Conservation (phyloP, 1,284 basidiomycete genomes). For the Rhodotorula sp. region DNA sequence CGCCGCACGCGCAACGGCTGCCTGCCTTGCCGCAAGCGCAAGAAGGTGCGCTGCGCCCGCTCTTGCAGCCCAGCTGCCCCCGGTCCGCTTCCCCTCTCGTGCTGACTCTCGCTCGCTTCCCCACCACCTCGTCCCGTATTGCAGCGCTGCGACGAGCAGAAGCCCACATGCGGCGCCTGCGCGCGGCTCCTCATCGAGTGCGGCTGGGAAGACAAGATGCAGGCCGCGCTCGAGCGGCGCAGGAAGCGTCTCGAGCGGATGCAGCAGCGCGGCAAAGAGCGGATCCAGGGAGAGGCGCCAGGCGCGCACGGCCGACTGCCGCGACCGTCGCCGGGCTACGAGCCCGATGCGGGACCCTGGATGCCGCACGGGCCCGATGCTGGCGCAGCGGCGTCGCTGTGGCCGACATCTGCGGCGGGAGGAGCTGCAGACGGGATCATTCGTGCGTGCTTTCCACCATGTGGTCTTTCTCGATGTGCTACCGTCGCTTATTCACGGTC, state of each 20-base stretch:
- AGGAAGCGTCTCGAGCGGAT: neutral
- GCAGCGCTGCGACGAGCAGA: slow-evolving; percentile 15
- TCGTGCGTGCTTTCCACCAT: no score
- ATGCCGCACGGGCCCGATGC: no score
- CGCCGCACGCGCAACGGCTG: slow-evolving; percentile 23
- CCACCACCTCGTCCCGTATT: neutral
- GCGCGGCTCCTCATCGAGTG: slow-evolving; percentile 10
- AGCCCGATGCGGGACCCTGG: no score
- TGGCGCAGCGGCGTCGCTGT: no score
- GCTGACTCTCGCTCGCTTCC: neutral
- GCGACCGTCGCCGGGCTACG: no score
- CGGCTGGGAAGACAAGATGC: slow-evolving; percentile 18
- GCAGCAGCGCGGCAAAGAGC: neutral
- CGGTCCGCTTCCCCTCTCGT: neutral
- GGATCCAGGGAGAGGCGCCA: neutral
- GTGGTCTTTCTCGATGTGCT: no score
- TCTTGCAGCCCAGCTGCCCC: no score
- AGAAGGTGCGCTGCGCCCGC: slow-evolving; percentile 12
- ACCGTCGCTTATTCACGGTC: no score
- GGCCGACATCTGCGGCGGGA: no score
- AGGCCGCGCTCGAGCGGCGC: slow-evolving; percentile 10
- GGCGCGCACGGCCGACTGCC: neutral
- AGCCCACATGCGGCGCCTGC: slow-evolving; percentile 16
- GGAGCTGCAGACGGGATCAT: no score
- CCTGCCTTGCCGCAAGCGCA: slow-evolving; percentile 20